A percentile compares a stretch with the other conserved stretches of the same genome.
Evolutionary conservation across 2,329 filamentous ascomycete genomes (phyloP).

Genomic region (Penicillium verrucosum): DNA sequence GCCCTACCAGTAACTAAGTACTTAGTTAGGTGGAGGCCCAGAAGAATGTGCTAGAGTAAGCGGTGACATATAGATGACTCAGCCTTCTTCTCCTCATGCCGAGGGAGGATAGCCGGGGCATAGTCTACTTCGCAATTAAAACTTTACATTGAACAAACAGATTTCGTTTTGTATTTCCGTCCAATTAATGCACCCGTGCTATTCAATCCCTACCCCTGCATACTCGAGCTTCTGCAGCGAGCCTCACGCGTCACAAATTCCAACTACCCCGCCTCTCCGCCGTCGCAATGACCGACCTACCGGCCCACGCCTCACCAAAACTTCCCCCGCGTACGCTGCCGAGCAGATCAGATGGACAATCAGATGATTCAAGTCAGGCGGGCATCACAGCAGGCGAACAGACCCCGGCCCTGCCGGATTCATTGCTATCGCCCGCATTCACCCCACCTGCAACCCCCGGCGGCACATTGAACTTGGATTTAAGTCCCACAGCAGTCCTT

Average conservation of each 20-base stretch:
- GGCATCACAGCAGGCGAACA: slow-evolving; percentile 28
- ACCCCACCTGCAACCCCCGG: slow-evolving; percentile 48
- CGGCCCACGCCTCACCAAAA: slow-evolving; percentile 53
- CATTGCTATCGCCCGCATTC: slow-evolving; percentile 53
- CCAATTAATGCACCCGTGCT: not conserved
- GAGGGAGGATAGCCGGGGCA: slow-evolving; percentile 15
- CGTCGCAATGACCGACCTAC: slow-evolving; percentile 52
- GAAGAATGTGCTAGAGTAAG: slow-evolving; percentile 26
- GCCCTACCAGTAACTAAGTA: too few species aligned
- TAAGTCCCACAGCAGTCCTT: slow-evolving; percentile 29
- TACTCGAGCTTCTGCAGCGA: not conserved
- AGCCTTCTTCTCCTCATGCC: slow-evolving; percentile 18
- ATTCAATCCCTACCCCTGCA: not conserved
- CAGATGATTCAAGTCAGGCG: slow-evolving; percentile 20
- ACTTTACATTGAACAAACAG: slow-evolving; percentile 3
- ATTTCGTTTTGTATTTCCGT: slow-evolving; percentile 13
- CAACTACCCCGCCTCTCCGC: slow-evolving; percentile 11
- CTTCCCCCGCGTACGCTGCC: slow-evolving; percentile 41
- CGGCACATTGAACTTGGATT: slow-evolving; percentile 29
- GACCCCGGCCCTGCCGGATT: slow-evolving; percentile 50
- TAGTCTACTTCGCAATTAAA: slow-evolving; percentile 3
- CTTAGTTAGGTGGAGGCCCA: not conserved
- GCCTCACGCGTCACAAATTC: not conserved
- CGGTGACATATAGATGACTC: slow-evolving; percentile 23
- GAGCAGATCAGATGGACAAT: slow-evolving; percentile 14